Base-by-base conservation (phyloP, 192 early-diverging fungal species). In the Linnemannia schmuckeri region DNA sequence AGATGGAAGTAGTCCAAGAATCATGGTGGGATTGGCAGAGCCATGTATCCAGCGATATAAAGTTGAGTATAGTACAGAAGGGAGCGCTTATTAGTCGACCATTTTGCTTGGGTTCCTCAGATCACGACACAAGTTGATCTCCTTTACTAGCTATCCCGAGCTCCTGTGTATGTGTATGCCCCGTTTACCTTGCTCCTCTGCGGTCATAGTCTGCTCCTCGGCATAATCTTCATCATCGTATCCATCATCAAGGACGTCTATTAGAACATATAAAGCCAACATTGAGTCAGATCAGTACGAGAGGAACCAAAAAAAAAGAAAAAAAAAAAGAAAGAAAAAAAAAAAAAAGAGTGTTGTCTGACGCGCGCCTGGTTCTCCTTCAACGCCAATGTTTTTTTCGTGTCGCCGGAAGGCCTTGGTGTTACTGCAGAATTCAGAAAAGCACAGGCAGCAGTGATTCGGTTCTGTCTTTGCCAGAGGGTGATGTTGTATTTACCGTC, bases 171-270 rank as follows among this genome's bases (percentile, higher is more conserved):
- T 72, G 5, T 13, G 12, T 27, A 7, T 27, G 41, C 3, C 24
- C 15, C 40, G 35, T 8, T 15, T 80, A 85, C 83, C 78, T 85
- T 80, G 83, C 24, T 85, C 78, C 3, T 80, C 78, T 13, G 75
- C 69, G 6, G 78, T 85, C 78, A 88, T 77, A 54, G 75, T 55
- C 71, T 77, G 72, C 73, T 83, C 84, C 70, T 91, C 79, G 82
- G 72, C 49, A 79, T 89, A 75, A 76, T 89, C 75, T 13, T 82
- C 75, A 42, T 91, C 82, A 78, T 90, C 77, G 70, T 88, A 79
- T 55, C 89, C 88, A 46, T 91, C 90, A 71, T 89, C 78, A 70
- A 83, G 37, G 57, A 76, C 80, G 76, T 90, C 87, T 82, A 81
- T 70, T 70, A 68, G 10, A 33, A 61, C 4, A 57, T 30, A 33